A percentile compares a stretch with the other conserved stretches of the same genome.
phyloP scores from a whole-genome alignment of 2,329 filamentous ascomycete species.

The Raffaelea albimanens region DNA sequence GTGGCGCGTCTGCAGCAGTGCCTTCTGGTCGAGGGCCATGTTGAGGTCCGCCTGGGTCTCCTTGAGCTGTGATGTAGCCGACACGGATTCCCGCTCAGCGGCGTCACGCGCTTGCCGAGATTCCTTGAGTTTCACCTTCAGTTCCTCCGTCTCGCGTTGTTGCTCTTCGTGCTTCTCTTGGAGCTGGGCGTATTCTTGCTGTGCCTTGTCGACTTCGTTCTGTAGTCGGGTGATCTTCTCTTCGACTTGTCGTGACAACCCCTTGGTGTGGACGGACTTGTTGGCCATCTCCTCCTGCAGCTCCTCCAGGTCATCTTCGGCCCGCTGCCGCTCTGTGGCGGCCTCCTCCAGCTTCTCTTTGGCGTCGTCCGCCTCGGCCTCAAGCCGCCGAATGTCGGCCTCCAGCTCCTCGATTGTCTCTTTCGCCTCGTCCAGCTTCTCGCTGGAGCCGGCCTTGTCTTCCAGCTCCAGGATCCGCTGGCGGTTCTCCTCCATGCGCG shows the following conservation, averaged over 20 bases:
- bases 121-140: conserved; percentile 35
- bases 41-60: conserved; percentile 51
- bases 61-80: conserved; percentile 40
- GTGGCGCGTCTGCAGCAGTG: conserved; percentile 58
- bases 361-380: conserved; percentile 44
- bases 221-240: conserved; percentile 60
- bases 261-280: conserved; percentile 68
- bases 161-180: conserved; percentile 30
- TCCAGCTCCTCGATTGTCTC: conserved; percentile 52
- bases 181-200: conserved; percentile 38
- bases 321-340: conserved; percentile 42
- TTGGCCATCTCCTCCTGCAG: conserved; percentile 67
- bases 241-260: conserved; percentile 64
- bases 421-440: conserved; percentile 45
- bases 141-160: conserved; percentile 34
- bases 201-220: conserved; percentile 48
- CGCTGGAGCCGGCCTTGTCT: conserved; percentile 39
- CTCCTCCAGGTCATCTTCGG: conserved; percentile 51
- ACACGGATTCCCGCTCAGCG: conserved; percentile 23
- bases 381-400: conserved; percentile 40
- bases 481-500: conserved; percentile 48
- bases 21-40: conserved; percentile 52
- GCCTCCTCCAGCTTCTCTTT: conserved; percentile 47
- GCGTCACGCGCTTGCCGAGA: conserved; percentile 32
- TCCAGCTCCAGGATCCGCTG: conserved; percentile 45